Conservation (phyloP, 176 grass and related monocot species). For the Aegilops umbellulata region DNA sequence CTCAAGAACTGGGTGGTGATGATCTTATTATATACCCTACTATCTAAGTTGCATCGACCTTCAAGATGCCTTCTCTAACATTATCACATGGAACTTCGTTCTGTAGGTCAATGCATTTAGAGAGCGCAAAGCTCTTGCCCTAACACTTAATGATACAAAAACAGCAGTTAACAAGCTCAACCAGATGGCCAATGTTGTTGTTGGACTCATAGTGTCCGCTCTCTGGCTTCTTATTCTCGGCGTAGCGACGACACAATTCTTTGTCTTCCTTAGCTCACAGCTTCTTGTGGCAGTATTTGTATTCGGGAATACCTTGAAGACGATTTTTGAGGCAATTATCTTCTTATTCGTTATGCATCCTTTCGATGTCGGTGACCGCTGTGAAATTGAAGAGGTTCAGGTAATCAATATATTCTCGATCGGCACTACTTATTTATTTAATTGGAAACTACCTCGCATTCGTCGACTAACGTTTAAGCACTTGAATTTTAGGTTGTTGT, state of each 20-base stretch:
- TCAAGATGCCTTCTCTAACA: not conserved
- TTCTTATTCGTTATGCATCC: slow-evolving; percentile 66
- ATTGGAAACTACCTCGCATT: not conserved
- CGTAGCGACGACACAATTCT: slow-evolving; percentile 52
- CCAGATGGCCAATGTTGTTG: slow-evolving; percentile 45
- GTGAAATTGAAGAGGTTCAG: slow-evolving; percentile 54
- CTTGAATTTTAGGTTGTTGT: slow-evolving; percentile 44
- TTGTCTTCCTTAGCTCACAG: slow-evolving; percentile 55
- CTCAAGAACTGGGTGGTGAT: slow-evolving; percentile 96
- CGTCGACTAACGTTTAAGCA: not conserved
- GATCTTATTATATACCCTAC: not conserved
- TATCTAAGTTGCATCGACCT: not conserved
- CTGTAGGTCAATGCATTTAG: slow-evolving; percentile 59
- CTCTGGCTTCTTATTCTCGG: slow-evolving; percentile 54
- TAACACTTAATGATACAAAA: slow-evolving; percentile 64
- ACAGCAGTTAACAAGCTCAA: slow-evolving; percentile 64
- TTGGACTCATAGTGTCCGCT: slow-evolving; percentile 40
- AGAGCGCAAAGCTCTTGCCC: slow-evolving; percentile 57
- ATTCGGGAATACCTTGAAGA: slow-evolving; percentile 68
- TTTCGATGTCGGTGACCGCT: slow-evolving; percentile 65
- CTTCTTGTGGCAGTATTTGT: slow-evolving; percentile 54
- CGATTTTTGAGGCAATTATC: slow-evolving; percentile 54
- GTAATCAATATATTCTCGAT: slow-evolving; percentile 13
- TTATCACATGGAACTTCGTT: not conserved
- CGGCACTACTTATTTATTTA: too few species aligned